These are phyloP conservation scores for Zea mays DNA, from an alignment of 176 grass and related monocot species.

Conservation along the genomic window Zm-B73-REFERENCE-NAM-5.0 NC_050102.1:179582001-179582500, in stretches of 20 bases:
- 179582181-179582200: conserved; percentile 89
- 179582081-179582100: conserved; percentile 96
- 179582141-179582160: conserved; percentile 89
- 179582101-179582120: conserved; percentile 81
- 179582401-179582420: conserved; percentile 2
- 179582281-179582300: not conserved
- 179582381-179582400: not conserved
- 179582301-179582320: conserved; percentile 19
- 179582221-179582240: not conserved
- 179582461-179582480: not conserved
- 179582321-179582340: not conserved
- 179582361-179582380: not conserved
- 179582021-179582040: conserved; percentile 84
- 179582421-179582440: not conserved
- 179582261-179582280: not conserved
- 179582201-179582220: conserved; percentile 36
- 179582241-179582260: not conserved
- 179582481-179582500: not conserved
- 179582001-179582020: conserved; percentile 95
- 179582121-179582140: conserved; percentile 88
- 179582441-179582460: conserved; percentile 8
- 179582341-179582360: not conserved
- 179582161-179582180: conserved; percentile 69
- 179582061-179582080: conserved; percentile 88
- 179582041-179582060: conserved; percentile 82